Conservation (phyloP, 2,329 filamentous ascomycete species). For the Dactylonectria macrodidyma region DNA sequence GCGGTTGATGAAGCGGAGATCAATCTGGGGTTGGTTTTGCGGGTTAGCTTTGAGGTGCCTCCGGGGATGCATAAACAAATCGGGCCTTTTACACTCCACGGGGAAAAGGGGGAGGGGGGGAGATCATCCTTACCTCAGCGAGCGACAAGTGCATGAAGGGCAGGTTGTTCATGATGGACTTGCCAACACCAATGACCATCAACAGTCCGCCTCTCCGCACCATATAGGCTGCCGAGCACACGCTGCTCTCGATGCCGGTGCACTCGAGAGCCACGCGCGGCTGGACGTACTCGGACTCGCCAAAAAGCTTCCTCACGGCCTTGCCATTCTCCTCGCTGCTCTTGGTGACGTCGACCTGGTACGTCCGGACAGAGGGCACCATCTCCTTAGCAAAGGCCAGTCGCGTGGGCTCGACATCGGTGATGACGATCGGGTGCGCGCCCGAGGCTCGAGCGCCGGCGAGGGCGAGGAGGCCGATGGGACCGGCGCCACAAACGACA, state of each 20-base stretch:
- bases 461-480: conserved; percentile 73
- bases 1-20: conserved; percentile 79
- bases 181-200: conserved; percentile 76
- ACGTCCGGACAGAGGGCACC: conserved; percentile 68
- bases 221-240: conserved; percentile 71
- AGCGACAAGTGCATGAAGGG: conserved; percentile 78
- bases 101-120: neutral
- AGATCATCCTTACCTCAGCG: conserved; percentile 63
- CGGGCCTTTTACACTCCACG: no score
- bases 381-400: conserved; percentile 71
- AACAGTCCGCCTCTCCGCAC: conserved; percentile 72
- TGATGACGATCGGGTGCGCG: conserved; percentile 75
- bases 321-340: conserved; percentile 65
- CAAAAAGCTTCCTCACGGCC: conserved; percentile 69
- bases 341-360: conserved; percentile 64
- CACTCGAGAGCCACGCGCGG: conserved; percentile 75
- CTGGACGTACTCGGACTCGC: conserved; percentile 67
- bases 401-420: conserved; percentile 71
- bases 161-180: conserved; percentile 73
- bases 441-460: conserved; percentile 73
- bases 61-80: neutral
- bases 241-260: conserved; percentile 75
- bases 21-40: conserved; percentile 63
- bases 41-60: neutral
- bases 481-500: conserved; percentile 74